phyloP scores from a whole-genome alignment of 495 filamentous ascomycete genomes.

The Xylaria palmicola region DNA sequence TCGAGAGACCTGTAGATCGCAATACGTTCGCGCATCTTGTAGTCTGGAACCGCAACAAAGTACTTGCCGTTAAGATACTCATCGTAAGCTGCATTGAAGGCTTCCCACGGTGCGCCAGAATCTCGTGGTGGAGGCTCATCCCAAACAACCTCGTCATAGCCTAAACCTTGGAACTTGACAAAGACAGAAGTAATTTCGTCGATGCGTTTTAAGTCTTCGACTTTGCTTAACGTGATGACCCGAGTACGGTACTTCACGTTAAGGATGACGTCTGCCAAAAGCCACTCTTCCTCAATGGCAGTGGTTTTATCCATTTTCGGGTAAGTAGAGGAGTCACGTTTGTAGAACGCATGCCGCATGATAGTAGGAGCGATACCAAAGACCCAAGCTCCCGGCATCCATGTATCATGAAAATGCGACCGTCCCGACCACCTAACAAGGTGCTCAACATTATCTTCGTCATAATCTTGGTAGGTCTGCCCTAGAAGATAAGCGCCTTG shows the following conservation, averaged over 20 bases:
- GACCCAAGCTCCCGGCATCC: conserved; percentile 89
- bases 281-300: conserved; percentile 79
- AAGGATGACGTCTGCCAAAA: conserved; percentile 86
- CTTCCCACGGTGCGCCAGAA: conserved; percentile 69
- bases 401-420: conserved; percentile 76
- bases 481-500: conserved; percentile 48
- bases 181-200: conserved; percentile 66
- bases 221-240: conserved; percentile 45
- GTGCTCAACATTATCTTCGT: conserved; percentile 76
- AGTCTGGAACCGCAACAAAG: conserved; percentile 55
- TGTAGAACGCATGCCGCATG: conserved; percentile 75
- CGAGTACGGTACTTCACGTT: conserved; percentile 62
- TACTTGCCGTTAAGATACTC: conserved; percentile 79
- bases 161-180: conserved; percentile 93
- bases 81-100: conserved; percentile 77
- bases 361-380: conserved; percentile 63
- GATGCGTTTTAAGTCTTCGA: conserved; percentile 66
- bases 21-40: conserved; percentile 59
- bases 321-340: conserved; percentile 57
- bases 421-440: conserved; percentile 80
- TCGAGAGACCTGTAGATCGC: conserved; percentile 57
- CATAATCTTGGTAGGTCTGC: conserved; percentile 49
- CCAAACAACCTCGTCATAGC: conserved; percentile 91
- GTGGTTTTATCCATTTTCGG: conserved; percentile 72
- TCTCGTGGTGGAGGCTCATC: conserved; percentile 72